phyloP scores from a whole-genome alignment of 768 basidiomycete genomes.

The Mycena venus region DNA sequence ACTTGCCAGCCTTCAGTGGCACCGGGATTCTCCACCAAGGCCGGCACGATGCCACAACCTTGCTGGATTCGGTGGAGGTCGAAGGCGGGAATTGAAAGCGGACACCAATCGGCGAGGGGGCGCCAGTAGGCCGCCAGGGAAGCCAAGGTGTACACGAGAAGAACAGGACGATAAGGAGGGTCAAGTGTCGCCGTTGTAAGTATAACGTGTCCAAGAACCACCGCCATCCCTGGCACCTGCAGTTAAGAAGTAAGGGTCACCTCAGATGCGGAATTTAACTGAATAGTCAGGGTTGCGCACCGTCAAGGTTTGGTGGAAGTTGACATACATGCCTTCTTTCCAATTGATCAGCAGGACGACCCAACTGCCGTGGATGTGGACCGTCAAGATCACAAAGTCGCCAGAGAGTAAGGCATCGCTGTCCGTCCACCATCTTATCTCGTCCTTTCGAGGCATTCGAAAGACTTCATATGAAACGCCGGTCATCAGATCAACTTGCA shows the following conservation, averaged over 20 bases:
- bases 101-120: neutral
- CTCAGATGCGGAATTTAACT: neutral
- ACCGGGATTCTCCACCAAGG: neutral
- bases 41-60: neutral
- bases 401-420: neutral
- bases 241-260: neutral
- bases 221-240: neutral
- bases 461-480: neutral
- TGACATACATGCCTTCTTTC: neutral
- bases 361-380: neutral
- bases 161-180: neutral
- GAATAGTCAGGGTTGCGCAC: neutral
- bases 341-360: neutral
- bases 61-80: neutral
- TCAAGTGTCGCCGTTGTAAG: neutral
- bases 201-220: neutral
- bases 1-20: neutral
- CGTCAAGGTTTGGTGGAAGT: neutral
- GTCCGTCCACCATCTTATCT: neutral
- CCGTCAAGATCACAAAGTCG: neutral
- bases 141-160: neutral
- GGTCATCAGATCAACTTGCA: neutral
- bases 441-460: neutral
- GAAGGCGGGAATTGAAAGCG: neutral
- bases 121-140: neutral